Evolutionary conservation across 139 green algal species (phyloP), one percentile per base, ranked within the genome.

Genomic region (Tetraselmis striata): DNA sequence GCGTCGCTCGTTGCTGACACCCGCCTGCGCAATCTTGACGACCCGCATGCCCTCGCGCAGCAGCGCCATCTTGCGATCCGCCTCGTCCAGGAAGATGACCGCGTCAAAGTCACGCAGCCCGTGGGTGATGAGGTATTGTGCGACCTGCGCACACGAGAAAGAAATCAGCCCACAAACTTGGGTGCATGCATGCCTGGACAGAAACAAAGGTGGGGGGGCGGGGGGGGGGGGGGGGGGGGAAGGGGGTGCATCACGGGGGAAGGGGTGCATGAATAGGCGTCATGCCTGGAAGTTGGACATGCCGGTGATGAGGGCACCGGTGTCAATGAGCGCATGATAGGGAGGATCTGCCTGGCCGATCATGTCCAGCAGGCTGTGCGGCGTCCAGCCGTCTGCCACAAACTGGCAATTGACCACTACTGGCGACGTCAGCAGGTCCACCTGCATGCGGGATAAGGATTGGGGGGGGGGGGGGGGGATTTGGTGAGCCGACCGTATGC

Each of bases 21-120:
- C 84, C 29, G 76, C 31, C 29, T 82, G 76, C 23, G 30, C 32
- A 24, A 87, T 74, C 59, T 80, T 82, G 31, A 84, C 77, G 23
- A 84, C 80, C 32, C 77, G 22, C 78, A 59, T 83, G 22, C 75
- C 32, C 0, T 67, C 28, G 79, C 83, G 83, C 80, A 87, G 45
- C 27, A 87, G 31, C n/a, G 84, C 78, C 84, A 87, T 87, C 80
- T 87, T 82, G n/a, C 80, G 76, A 22, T 87, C 84, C 18, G 58
- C 59, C 75, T 82, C 84, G 76, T 87, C 84, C 1, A 87, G 75
- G 81, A 84, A 87, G 27, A 87, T 79, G 29, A 80, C 59, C 0
- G 78, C 80, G 26, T 82, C 80, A 5, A 82, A 77, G 78, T 29
- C 77, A 1, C 67, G 26, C 22, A 84, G 75, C 2, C 84, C 84